Base-by-base conservation (phyloP, 2,329 filamentous ascomycete species). In the Hypoxylon sp. region DNA sequence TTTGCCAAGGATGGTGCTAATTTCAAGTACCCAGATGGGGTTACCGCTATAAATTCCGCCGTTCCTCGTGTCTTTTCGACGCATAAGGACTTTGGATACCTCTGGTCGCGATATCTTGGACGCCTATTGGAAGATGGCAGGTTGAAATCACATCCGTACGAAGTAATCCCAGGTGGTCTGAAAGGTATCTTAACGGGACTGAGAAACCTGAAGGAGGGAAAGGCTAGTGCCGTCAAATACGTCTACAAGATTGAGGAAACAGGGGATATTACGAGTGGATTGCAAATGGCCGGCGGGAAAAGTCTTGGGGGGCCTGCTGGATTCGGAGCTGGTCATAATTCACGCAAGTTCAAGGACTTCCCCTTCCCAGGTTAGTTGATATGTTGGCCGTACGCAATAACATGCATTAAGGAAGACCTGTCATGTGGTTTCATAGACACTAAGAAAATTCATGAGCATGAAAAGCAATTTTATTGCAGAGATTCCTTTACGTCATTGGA, bases 211-310 rank as follows among this genome's bases (percentile, higher is more conserved):
- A 86, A 84, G 75, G 82, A 81, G 28, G 89, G 89, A 0, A 88
- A 86, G 76, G 88, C 86, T 21, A 89, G 86, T 72, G 89, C 83
- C 1, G 81, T 87, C 0, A 92, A 92, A 79, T 91, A 90, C 79
- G 85, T 91, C 0, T 87, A 88, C 72, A 80, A 74, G 19, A 76
- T 80, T 64, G 71, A 65, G 4, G 78, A 80, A 7, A 79, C 77
- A 30, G 53, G 50, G 0, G 32, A 72, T 38, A 28, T 62, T 17
- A 17, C 58, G 19, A 25, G 32, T 23, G 48, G 63, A 10, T 11
- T 65, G 21, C 46, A 49, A 17, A 38, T 11, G 6, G 38, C 5
- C 3, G n/a, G 10, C 14, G 53, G 25, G n/a, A 9, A 34, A 7
- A 34, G 4, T 5, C 14, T 30, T 2, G 38, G 25, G n/a, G 30